phyloP scores from a whole-genome alignment of 192 early-diverging fungal genomes.

The Coemansia sp. region DNA sequence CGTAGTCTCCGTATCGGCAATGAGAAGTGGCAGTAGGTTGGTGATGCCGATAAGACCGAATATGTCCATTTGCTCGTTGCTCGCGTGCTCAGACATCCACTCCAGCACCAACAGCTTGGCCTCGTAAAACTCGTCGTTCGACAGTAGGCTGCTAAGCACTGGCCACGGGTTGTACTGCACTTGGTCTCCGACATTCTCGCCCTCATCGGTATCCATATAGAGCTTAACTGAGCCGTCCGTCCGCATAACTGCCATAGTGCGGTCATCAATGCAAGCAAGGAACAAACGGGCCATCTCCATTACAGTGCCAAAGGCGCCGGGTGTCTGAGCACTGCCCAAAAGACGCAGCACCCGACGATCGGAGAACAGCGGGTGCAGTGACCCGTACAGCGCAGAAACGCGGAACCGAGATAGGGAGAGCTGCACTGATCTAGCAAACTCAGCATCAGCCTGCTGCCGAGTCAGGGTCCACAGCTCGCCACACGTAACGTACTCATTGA shows the following conservation, averaged over 20 bases:
- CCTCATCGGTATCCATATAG: conserved; percentile 16
- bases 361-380: conserved; percentile 38
- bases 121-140: conserved; percentile 43
- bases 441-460: conserved; percentile 10
- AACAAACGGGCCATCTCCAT: conserved; percentile 36
- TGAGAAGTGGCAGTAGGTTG: conserved; percentile 16
- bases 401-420: conserved; percentile 46
- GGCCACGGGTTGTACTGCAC: conserved; percentile 36
- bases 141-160: conserved; percentile 12
- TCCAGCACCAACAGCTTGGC: conserved; percentile 35
- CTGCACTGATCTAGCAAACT: conserved; percentile 10
- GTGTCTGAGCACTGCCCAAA: conserved; percentile 17
- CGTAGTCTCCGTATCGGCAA: conserved; percentile 3
- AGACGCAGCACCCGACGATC: neutral
- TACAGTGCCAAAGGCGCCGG: conserved; percentile 43
- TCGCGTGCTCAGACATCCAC: conserved; percentile 42
- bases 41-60: conserved; percentile 31
- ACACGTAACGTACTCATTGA: conserved; percentile 44
- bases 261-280: conserved; percentile 41
- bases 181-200: conserved; percentile 3
- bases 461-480: conserved; percentile 38
- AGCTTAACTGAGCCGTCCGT: conserved; percentile 32
- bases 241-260: conserved; percentile 19
- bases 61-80: conserved; percentile 24
- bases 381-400: conserved; percentile 41